A percentile compares a stretch with the other conserved stretches of the same genome.
Evolutionary conservation across 2,329 filamentous ascomycete genomes (phyloP).

Genomic region (Fusarium sp.): DNA sequence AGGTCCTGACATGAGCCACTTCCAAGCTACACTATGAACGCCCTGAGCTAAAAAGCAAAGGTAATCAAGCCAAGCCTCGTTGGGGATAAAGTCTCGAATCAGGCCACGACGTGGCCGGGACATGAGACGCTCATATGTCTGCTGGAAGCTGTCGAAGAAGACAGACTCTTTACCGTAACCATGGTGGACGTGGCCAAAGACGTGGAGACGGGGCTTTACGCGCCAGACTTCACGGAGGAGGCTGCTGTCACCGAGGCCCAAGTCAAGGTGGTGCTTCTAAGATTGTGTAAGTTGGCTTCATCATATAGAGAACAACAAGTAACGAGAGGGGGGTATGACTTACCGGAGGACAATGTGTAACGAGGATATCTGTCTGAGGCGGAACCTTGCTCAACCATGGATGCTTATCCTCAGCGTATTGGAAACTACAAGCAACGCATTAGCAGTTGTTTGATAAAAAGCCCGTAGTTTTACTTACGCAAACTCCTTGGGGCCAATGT

Average conservation of each 20-base stretch:
- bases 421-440: slow-evolving; percentile 63
- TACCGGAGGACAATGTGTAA: slow-evolving; percentile 83
- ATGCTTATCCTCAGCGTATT: slow-evolving; percentile 71
- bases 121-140: slow-evolving; percentile 73
- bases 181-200: slow-evolving; percentile 87
- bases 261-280: slow-evolving; percentile 73
- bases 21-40: slow-evolving; percentile 60
- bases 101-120: slow-evolving; percentile 54
- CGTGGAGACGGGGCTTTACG: slow-evolving; percentile 76
- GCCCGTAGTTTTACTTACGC: slow-evolving; percentile 53
- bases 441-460: background rate
- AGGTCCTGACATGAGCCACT: slow-evolving; percentile 64
- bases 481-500: slow-evolving; percentile 74
- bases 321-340: slow-evolving; percentile 19
- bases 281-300: slow-evolving; percentile 11
- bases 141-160: slow-evolving; percentile 79
- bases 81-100: slow-evolving; percentile 58
- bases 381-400: slow-evolving; percentile 80
- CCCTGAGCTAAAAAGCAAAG: slow-evolving; percentile 56
- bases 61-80: slow-evolving; percentile 58
- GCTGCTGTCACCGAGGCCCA: slow-evolving; percentile 74
- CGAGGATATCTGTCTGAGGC: slow-evolving; percentile 75
- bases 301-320: background rate
- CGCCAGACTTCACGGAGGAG: slow-evolving; percentile 78
- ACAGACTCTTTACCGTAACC: slow-evolving; percentile 74